Percentiles rank a stretch among this genome's conserved stretches.
Conservation (phyloP, 2,329 filamentous ascomycete species). For the Colletotrichum sansevieriae region DNA sequence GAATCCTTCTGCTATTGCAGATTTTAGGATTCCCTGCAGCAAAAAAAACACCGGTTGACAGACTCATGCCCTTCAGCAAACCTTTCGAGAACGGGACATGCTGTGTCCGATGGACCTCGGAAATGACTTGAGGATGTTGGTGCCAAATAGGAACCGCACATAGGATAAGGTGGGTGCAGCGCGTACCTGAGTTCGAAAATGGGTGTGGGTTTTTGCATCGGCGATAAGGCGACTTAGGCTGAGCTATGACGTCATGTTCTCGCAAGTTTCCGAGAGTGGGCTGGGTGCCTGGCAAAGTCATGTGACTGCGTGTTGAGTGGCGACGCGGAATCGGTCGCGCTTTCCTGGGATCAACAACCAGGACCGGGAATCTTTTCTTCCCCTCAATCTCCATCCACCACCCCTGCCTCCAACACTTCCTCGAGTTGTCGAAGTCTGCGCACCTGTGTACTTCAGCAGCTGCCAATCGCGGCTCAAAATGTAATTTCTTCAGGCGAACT, state of each 20-base stretch:
- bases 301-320: conserved; percentile 39
- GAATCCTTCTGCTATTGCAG: neutral
- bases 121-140: too few species aligned
- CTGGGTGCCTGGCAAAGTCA: neutral
- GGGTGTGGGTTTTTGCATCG: too few species aligned
- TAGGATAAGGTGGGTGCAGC: too few species aligned
- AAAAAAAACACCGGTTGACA: too few species aligned
- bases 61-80: too few species aligned
- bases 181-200: too few species aligned
- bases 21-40: too few species aligned
- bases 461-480: conserved; percentile 25
- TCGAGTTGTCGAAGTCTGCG: neutral
- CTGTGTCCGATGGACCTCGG: too few species aligned
- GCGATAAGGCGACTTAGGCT: neutral
- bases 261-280: too few species aligned
- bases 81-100: too few species aligned
- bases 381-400: conserved; percentile 25
- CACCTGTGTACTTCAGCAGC: neutral
- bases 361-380: conserved; percentile 8
- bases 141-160: too few species aligned
- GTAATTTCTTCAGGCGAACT: conserved; percentile 7
- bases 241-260: too few species aligned
- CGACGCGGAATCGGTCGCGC: conserved; percentile 42
- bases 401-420: conserved; percentile 13
- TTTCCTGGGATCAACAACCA: conserved; percentile 31